A percentile compares a stretch with the other conserved stretches of the same genome.
Evolutionary conservation across 225 moss, liverwort and hornwort genomes (phyloP).

Genomic region (Climacium dendroides): DNA sequence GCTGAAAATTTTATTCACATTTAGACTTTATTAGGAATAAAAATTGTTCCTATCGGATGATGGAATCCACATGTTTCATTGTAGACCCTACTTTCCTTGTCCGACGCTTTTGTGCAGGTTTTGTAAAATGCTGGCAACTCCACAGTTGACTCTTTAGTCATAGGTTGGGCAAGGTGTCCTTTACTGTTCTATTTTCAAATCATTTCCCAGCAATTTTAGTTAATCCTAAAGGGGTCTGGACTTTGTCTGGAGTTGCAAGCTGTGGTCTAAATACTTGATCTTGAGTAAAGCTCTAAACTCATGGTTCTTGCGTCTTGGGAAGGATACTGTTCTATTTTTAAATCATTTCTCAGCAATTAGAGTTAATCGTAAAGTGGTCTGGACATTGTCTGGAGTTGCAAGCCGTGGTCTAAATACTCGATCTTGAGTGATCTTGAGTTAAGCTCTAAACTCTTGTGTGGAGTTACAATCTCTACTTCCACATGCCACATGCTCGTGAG

Average conservation of each 20-base stretch:
- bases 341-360: too few relatives aligned
- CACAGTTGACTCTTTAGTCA: neutral
- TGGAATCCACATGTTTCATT: neutral
- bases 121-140: neutral
- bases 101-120: neutral
- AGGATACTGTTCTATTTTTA: too few relatives aligned
- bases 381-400: too few relatives aligned
- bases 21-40: conserved; percentile 20
- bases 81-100: neutral
- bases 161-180: neutral
- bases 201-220: too few relatives aligned
- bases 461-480: neutral
- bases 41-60: conserved; percentile 3
- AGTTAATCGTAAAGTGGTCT: too few relatives aligned
- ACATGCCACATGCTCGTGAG: neutral
- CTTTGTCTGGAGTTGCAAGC: neutral
- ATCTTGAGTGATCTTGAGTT: too few relatives aligned
- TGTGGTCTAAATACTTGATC: too few relatives aligned
- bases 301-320: too few relatives aligned
- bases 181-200: neutral
- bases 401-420: neutral
- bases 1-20: conserved; percentile 11
- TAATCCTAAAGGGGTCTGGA: neutral
- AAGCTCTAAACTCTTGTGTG: neutral
- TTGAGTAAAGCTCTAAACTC: too few relatives aligned